A percentile compares a stretch with the other conserved stretches of the same genome.
Evolutionary conservation across 352 stramenopile species (phyloP).

Genomic region (Pythium graminicola): DNA sequence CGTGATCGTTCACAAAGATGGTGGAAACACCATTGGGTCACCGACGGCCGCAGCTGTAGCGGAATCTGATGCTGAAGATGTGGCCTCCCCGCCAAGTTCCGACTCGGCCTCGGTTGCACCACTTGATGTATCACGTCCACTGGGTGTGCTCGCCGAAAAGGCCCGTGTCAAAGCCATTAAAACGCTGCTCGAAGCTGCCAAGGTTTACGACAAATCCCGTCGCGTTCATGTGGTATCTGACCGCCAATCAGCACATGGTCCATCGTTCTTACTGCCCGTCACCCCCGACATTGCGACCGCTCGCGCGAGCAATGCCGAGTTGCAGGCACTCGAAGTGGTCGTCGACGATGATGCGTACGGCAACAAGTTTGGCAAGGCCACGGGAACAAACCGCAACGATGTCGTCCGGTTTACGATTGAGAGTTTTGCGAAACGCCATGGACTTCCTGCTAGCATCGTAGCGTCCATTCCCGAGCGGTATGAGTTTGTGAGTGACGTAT

Average conservation of each 20-base stretch:
- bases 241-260: constrained; percentile 8
- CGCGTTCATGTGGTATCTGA: constrained; percentile 47
- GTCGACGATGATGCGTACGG: constrained; percentile 52
- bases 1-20: constrained; percentile 25
- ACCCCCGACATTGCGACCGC: constrained; percentile 31
- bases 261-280: constrained; percentile 65
- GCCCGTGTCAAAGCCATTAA: constrained; percentile 73
- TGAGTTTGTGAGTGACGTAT: constrained; percentile 71
- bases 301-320: constrained; percentile 19
- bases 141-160: constrained; percentile 44
- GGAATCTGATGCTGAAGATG: background rate
- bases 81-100: constrained; percentile 1
- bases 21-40: background rate
- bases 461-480: constrained; percentile 49
- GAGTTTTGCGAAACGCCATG: constrained; percentile 43
- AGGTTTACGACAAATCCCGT: constrained; percentile 75
- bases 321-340: constrained; percentile 37
- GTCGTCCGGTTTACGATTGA: constrained; percentile 52
- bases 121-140: constrained; percentile 5
- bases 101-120: background rate
- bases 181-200: constrained; percentile 49
- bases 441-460: constrained; percentile 18
- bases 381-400: constrained; percentile 68
- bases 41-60: background rate
- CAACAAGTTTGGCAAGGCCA: constrained; percentile 73